Evolutionary conservation across 176 grass and related monocot genomes (phyloP).

Genomic region (Otatea glauca): DNA sequence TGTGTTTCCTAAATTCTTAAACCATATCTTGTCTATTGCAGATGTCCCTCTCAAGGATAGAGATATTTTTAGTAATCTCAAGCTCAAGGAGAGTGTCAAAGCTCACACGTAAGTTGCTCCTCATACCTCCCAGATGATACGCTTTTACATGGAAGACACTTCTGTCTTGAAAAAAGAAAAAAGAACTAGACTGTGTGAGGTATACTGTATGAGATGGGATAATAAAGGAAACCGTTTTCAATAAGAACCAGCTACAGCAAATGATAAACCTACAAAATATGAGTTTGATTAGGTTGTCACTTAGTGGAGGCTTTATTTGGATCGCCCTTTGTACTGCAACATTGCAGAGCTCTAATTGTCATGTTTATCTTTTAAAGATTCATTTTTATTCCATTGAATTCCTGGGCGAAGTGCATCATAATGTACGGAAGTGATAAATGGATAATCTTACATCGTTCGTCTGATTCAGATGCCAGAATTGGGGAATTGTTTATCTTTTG

Average conservation of each 20-base stretch:
- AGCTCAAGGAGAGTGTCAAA: constrained; percentile 92
- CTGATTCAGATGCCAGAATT: constrained; percentile 9
- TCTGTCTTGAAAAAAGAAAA: background rate
- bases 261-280: constrained; percentile 14
- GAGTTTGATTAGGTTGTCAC: background rate
- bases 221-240: constrained; percentile 4
- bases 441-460: background rate
- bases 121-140: constrained; percentile 18
- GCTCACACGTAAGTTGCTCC: constrained; percentile 61
- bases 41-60: constrained; percentile 64
- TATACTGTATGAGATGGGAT: constrained; percentile 24
- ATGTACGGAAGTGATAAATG: background rate
- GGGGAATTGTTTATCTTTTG: constrained; percentile 6
- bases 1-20: constrained; percentile 25
- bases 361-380: constrained; percentile 5
- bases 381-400: constrained; percentile 36
- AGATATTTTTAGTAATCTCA: constrained; percentile 77
- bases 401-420: background rate
- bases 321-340: background rate
- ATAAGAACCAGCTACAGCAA: background rate
- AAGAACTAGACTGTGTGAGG: constrained; percentile 13
- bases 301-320: constrained; percentile 9
- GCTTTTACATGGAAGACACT: constrained; percentile 15
- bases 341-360: background rate
- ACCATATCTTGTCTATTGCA: constrained; percentile 43